Conservation (phyloP, 148 eudicot species). For the Pouteria glomerata region DNA sequence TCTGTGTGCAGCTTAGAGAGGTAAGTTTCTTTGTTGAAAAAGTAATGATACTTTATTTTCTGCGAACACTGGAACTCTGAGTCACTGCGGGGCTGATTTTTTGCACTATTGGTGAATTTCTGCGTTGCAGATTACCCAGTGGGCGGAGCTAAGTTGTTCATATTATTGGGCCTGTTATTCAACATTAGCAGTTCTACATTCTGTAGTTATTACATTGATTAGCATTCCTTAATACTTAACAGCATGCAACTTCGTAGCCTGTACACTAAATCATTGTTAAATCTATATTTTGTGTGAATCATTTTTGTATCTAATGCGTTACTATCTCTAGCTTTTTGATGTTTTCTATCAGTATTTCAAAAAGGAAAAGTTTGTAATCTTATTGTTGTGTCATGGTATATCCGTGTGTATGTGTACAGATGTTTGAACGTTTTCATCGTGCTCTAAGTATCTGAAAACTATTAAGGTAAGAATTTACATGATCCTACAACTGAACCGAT, state of each 20-base stretch:
- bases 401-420: neutral
- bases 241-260: neutral
- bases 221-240: neutral
- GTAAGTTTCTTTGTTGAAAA: neutral
- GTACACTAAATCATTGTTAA: neutral
- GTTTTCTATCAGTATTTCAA: neutral
- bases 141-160: neutral
- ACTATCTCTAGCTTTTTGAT: neutral
- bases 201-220: neutral
- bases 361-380: neutral
- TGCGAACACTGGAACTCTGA: neutral
- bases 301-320: neutral
- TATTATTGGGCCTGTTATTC: neutral
- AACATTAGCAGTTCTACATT: neutral
- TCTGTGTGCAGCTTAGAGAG: neutral
- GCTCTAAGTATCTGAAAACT: constrained; percentile 1
- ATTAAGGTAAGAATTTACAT: neutral
- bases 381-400: neutral
- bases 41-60: neutral
- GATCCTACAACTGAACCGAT: neutral
- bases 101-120: neutral
- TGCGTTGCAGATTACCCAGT: neutral
- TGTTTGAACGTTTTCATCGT: neutral
- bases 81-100: neutral
- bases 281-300: neutral